A percentile compares a stretch with the other conserved stretches of the same genome.
Conservation (phyloP, 805 yeast species). For the Candida khao-thaluensis region DNA sequence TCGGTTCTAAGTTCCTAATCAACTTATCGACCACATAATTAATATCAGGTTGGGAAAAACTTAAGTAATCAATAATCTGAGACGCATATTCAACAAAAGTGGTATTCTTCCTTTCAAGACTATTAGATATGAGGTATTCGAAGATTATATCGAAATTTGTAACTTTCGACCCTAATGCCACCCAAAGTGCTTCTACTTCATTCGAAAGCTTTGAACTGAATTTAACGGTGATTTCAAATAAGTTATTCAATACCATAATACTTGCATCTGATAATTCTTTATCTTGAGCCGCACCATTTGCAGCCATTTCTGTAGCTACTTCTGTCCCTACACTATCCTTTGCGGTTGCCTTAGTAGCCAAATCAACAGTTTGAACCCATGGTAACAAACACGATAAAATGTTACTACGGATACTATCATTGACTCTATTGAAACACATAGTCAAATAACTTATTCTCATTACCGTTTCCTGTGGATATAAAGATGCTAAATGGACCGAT, state of each 20-base stretch:
- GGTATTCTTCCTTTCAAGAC: slow-evolving; percentile 69
- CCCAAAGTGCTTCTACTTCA: slow-evolving; percentile 95
- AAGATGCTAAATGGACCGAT: slow-evolving; percentile 65
- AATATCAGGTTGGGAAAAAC: slow-evolving; percentile 50
- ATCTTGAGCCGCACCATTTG: neutral
- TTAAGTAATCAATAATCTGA: slow-evolving; percentile 77
- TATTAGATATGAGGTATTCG: slow-evolving; percentile 65
- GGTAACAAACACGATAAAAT: slow-evolving; percentile 79
- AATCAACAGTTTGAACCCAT: slow-evolving; percentile 64
- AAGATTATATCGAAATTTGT: slow-evolving; percentile 71
- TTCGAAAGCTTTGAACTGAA: slow-evolving; percentile 73
- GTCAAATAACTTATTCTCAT: slow-evolving; percentile 71
- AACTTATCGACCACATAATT: slow-evolving; percentile 57
- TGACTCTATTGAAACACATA: slow-evolving; percentile 58
- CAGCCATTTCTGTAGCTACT: neutral
- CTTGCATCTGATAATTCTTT: slow-evolving; percentile 28
- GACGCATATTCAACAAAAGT: slow-evolving; percentile 75
- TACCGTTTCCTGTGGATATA: slow-evolving; percentile 57
- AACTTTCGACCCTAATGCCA: slow-evolving; percentile 76
- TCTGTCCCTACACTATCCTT: neutral
- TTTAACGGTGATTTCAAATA: slow-evolving; percentile 81
- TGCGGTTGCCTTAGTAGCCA: neutral
- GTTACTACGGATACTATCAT: slow-evolving; percentile 67
- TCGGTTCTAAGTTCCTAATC: slow-evolving; percentile 73
- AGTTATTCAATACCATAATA: slow-evolving; percentile 72